Conservation (phyloP, 306 rosid genomes). For the Cicer cuneatum region DNA sequence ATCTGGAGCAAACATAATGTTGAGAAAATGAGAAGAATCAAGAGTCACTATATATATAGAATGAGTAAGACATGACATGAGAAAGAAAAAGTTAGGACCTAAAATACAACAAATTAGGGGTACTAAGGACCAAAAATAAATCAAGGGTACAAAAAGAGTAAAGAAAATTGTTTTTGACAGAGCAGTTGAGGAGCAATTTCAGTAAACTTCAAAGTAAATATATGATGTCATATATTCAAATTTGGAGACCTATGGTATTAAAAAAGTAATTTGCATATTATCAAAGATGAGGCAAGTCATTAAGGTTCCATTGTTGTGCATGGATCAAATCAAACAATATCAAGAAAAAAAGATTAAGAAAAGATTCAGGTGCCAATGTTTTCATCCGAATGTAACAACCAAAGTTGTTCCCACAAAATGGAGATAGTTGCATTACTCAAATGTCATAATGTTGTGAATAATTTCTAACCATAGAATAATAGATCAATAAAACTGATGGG, state of each 20-base stretch:
- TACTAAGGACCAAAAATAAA: background rate
- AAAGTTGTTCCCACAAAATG: too few relatives aligned
- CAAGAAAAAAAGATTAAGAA: too few relatives aligned
- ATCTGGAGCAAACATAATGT: conserved; percentile 33
- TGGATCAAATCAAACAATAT: too few relatives aligned
- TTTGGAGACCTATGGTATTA: conserved; percentile 1
- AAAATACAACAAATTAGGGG: background rate
- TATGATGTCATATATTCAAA: background rate
- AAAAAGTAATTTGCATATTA: background rate
- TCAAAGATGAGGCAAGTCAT: background rate
- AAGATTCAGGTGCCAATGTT: too few relatives aligned
- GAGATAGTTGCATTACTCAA: too few relatives aligned
- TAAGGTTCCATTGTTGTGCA: too few relatives aligned
- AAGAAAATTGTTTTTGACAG: background rate
- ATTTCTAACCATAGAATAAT: too few relatives aligned
- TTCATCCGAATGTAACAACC: too few relatives aligned
- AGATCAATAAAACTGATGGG: too few relatives aligned
- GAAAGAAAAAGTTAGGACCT: background rate
- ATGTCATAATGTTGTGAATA: too few relatives aligned
- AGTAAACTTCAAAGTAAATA: background rate
- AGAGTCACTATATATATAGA: background rate
- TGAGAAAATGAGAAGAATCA: conserved; percentile 13
- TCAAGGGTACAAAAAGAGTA: background rate
- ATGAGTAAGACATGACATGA: background rate
- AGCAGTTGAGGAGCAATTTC: background rate